Evolutionary conservation across 108 stramenopile genomes (phyloP).

Genomic region (Fragilaria radians): DNA sequence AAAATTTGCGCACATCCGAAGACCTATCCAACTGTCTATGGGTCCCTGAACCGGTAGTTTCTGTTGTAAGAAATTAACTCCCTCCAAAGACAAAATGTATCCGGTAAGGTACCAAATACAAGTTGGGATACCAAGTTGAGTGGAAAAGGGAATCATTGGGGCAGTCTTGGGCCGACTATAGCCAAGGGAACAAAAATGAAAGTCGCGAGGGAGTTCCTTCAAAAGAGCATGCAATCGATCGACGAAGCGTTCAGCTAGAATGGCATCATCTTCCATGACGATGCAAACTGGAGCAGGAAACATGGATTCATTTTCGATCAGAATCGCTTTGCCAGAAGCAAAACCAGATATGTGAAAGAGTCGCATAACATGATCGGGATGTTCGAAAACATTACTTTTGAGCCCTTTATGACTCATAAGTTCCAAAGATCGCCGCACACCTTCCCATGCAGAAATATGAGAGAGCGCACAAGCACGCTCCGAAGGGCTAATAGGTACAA

Average conservation of each 20-base stretch:
- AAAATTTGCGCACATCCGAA: slow-evolving; percentile 66
- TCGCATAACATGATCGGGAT: slow-evolving; percentile 9
- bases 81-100: slow-evolving; percentile 65
- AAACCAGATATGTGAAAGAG: slow-evolving; percentile 57
- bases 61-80: slow-evolving; percentile 43
- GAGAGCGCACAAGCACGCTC: slow-evolving; percentile 73
- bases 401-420: not conserved
- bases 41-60: slow-evolving; percentile 64
- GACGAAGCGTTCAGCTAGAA: slow-evolving; percentile 66
- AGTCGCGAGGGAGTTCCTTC: slow-evolving; percentile 73
- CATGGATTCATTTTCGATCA: slow-evolving; percentile 38
- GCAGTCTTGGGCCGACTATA: slow-evolving; percentile 76
- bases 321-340: slow-evolving; percentile 40
- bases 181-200: slow-evolving; percentile 80
- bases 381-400: slow-evolving; percentile 1
- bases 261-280: slow-evolving; percentile 80
- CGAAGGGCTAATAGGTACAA: slow-evolving; percentile 38
- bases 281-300: slow-evolving; percentile 65
- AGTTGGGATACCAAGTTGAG: slow-evolving; percentile 62
- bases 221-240: slow-evolving; percentile 59
- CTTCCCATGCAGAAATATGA: slow-evolving; percentile 65
- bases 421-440: slow-evolving; percentile 21
- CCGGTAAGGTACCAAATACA: slow-evolving; percentile 82
- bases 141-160: slow-evolving; percentile 63
- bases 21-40: slow-evolving; percentile 70